Percentiles rank a stretch among this genome's conserved stretches.
phyloP scores from a whole-genome alignment of 2,329 filamentous ascomycete species.

The Venturia pyrina region DNA sequence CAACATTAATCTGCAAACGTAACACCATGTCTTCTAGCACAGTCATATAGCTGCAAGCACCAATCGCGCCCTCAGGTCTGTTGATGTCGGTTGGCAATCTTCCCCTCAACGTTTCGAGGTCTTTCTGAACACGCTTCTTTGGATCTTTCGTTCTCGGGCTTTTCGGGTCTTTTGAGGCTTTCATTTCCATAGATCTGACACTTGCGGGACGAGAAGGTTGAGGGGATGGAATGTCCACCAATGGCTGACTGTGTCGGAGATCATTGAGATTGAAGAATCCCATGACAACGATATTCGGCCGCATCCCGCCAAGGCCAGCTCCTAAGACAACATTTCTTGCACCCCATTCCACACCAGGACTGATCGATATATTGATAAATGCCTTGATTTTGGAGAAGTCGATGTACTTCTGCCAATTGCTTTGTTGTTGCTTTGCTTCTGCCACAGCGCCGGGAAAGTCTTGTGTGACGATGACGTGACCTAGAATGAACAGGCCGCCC shows the following conservation, averaged over 20 bases:
- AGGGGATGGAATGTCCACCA: slow-evolving; percentile 46
- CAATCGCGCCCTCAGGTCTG: slow-evolving; percentile 57
- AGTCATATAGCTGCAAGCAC: slow-evolving; percentile 65
- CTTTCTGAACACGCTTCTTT: slow-evolving; percentile 22
- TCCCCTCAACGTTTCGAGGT: slow-evolving; percentile 46
- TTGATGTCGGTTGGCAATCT: slow-evolving; percentile 60
- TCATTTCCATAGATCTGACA: neutral
- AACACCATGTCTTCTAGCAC: slow-evolving; percentile 74
- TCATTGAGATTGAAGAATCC: slow-evolving; percentile 76
- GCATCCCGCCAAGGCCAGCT: slow-evolving; percentile 76
- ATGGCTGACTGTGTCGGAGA: slow-evolving; percentile 46
- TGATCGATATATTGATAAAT: slow-evolving; percentile 78
- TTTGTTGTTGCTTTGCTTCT: slow-evolving; percentile 71
- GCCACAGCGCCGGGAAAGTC: slow-evolving; percentile 71
- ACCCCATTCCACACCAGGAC: slow-evolving; percentile 75
- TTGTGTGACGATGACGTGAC: slow-evolving; percentile 77
- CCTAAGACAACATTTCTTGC: slow-evolving; percentile 72
- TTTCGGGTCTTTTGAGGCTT: slow-evolving; percentile 15
- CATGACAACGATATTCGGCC: slow-evolving; percentile 76
- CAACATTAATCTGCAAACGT: slow-evolving; percentile 71
- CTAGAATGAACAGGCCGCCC: slow-evolving; percentile 72
- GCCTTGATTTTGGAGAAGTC: slow-evolving; percentile 81
- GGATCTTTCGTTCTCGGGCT: slow-evolving; percentile 22
- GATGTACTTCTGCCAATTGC: slow-evolving; percentile 77
- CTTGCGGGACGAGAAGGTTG: slow-evolving; percentile 25